A percentile compares a stretch with the other conserved stretches of the same genome.
phyloP scores from a whole-genome alignment of 2,329 filamentous ascomycete genomes.

The Onygenales sp. region DNA sequence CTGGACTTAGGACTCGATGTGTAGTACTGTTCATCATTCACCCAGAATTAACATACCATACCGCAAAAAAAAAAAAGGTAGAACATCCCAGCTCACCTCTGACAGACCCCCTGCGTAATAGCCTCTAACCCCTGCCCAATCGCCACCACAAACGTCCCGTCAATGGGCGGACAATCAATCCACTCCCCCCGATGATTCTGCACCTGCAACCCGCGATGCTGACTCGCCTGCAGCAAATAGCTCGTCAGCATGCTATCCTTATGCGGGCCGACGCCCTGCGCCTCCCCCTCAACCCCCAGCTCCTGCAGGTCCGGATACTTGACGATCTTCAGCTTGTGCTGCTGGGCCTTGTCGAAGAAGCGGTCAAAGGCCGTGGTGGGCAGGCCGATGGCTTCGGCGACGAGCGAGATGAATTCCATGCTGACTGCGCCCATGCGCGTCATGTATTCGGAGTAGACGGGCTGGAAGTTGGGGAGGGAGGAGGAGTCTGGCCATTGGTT shows the following conservation, averaged over 20 bases:
- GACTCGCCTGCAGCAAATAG: slow-evolving; percentile 69
- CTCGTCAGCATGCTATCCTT: slow-evolving; percentile 78
- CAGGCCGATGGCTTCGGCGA: slow-evolving; percentile 74
- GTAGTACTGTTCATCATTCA: slow-evolving; percentile 49
- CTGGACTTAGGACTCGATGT: slow-evolving; percentile 69
- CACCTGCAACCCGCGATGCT: slow-evolving; percentile 70
- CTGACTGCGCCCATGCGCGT: slow-evolving; percentile 62
- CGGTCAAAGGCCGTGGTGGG: slow-evolving; percentile 59
- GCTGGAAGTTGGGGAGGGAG: slow-evolving; percentile 57
- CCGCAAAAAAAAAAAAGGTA: not conserved
- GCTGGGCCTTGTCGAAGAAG: slow-evolving; percentile 63
- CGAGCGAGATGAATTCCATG: slow-evolving; percentile 64
- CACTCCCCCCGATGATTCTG: slow-evolving; percentile 70
- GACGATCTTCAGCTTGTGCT: slow-evolving; percentile 85
- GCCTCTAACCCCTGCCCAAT: slow-evolving; percentile 84
- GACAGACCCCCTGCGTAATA: slow-evolving; percentile 71
- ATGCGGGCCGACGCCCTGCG: slow-evolving; percentile 61
- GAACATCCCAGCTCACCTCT: slow-evolving; percentile 26
- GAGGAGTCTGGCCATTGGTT: slow-evolving; percentile 65
- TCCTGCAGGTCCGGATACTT: slow-evolving; percentile 69
- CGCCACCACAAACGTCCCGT: slow-evolving; percentile 72
- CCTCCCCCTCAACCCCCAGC: slow-evolving; percentile 39
- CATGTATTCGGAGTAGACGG: slow-evolving; percentile 67
- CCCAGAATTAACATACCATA: not conserved
- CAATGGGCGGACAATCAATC: slow-evolving; percentile 71